These are phyloP conservation scores for Tolypocladium guangdongense DNA, from an alignment of 2,329 filamentous ascomycete species.

Conservation along the genomic window DNA sequence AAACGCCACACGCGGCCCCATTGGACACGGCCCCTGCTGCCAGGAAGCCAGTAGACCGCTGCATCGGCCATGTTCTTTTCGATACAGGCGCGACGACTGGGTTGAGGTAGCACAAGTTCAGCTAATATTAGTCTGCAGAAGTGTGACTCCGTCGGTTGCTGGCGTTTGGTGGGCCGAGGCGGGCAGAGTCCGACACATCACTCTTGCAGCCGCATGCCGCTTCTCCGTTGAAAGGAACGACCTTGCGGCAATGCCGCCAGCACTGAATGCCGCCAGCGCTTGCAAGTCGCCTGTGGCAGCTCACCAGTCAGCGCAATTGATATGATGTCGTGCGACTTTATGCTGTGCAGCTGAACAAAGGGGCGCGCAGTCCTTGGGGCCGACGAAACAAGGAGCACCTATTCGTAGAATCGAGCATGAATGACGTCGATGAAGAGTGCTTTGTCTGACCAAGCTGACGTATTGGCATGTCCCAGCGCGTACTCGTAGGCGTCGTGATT, in stretches of 20 bases:
- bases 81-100: neutral
- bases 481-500: neutral
- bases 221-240: neutral
- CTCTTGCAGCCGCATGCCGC: neutral
- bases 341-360: neutral
- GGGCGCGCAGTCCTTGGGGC: neutral
- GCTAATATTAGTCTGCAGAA: neutral
- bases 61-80: neutral
- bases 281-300: neutral
- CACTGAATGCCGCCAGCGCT: neutral
- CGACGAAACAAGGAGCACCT: neutral
- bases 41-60: neutral
- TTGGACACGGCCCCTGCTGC: neutral
- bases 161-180: neutral
- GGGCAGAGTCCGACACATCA: neutral
- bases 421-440: neutral
- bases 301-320: neutral
- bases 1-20: neutral
- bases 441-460: neutral
- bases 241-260: neutral
- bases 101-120: neutral
- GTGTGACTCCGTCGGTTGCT: neutral
- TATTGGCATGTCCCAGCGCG: neutral
- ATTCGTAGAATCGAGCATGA: neutral
- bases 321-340: too few species aligned